phyloP scores from a whole-genome alignment of 2,329 filamentous ascomycete species.

The Aspergillus costaricaensis region DNA sequence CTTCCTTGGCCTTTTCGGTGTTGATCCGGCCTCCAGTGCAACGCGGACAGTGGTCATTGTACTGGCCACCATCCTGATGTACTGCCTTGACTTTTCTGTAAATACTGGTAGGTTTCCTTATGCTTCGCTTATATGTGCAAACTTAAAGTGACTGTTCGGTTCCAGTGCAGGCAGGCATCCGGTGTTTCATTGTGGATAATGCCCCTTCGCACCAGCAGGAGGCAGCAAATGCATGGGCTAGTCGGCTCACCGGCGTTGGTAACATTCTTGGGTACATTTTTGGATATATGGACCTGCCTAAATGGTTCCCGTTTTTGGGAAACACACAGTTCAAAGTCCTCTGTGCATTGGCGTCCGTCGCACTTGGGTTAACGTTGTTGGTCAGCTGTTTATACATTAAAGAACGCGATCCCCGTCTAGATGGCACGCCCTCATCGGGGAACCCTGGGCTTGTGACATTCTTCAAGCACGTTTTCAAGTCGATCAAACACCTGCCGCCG shows the following conservation, averaged over 20 bases:
- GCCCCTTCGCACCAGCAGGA: conserved; percentile 92
- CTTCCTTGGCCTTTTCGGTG: conserved; percentile 70
- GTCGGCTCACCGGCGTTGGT: conserved; percentile 79
- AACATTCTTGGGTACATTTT: conserved; percentile 90
- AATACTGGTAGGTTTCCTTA: conserved; percentile 68
- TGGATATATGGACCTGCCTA: conserved; percentile 78
- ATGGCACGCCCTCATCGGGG: conserved; percentile 62
- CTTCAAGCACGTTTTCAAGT: conserved; percentile 74
- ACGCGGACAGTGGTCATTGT: conserved; percentile 70
- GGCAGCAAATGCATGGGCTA: conserved; percentile 90
- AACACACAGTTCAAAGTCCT: conserved; percentile 91
- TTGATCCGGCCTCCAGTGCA: conserved; percentile 62
- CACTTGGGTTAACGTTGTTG: conserved; percentile 67
- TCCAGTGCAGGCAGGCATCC: conserved; percentile 81
- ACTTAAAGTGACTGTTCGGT: background rate
- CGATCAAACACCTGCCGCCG: conserved; percentile 74
- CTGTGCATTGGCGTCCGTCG: conserved; percentile 78
- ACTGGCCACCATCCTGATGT: conserved; percentile 82
- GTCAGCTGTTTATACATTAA: conserved; percentile 69
- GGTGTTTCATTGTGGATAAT: conserved; percentile 91
- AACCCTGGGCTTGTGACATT: conserved; percentile 72
- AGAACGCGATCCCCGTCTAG: conserved; percentile 78
- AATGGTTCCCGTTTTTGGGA: conserved; percentile 75
- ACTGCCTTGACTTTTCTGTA: conserved; percentile 89
- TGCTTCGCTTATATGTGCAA: background rate